Conservation (phyloP, 768 basidiomycete species). For the Mycena amicta region DNA sequence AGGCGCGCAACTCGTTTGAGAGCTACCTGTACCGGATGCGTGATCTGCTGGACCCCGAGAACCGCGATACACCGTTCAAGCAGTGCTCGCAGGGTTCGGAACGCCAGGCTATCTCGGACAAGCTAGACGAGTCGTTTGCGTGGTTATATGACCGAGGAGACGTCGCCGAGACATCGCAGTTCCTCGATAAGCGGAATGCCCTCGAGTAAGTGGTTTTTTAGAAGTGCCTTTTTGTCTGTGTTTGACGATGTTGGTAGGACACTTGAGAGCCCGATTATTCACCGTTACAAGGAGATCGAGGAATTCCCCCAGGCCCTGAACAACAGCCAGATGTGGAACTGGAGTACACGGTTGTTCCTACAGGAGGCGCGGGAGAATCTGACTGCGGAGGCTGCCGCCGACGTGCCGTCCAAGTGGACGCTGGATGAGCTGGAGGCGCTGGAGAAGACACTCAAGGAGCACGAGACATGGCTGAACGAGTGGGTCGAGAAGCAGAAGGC, state of each 20-base stretch:
- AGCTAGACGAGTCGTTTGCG: conserved; percentile 70
- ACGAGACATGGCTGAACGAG: conserved; percentile 82
- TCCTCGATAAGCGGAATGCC: conserved; percentile 73
- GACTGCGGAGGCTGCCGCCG: conserved; percentile 62
- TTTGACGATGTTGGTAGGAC: conserved; percentile 42
- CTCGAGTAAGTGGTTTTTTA: conserved; percentile 69
- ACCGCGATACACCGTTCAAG: conserved; percentile 72
- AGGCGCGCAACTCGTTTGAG: conserved; percentile 89
- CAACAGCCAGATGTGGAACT: conserved; percentile 85
- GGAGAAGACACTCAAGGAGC: conserved; percentile 74
- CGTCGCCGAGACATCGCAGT: conserved; percentile 71
- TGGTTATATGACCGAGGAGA: conserved; percentile 91
- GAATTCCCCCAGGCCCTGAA: conserved; percentile 84
- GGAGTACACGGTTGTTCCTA: conserved; percentile 86
- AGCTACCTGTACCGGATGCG: conserved; percentile 90
- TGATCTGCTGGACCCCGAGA: conserved; percentile 74
- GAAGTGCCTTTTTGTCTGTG: conserved; percentile 8
- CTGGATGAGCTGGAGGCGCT: conserved; percentile 81
- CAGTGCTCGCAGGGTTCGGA: conserved; percentile 81
- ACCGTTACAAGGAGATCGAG: conserved; percentile 88
- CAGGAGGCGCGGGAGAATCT: conserved; percentile 75
- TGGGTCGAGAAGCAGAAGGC: conserved; percentile 82
- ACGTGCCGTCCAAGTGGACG: conserved; percentile 79
- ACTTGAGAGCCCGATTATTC: conserved; percentile 79
- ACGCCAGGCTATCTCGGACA: conserved; percentile 61